A percentile compares a stretch with the other conserved stretches of the same genome.
Evolutionary conservation across 1,284 basidiomycete genomes (phyloP).

Genomic region (Singerocomus rubriflavus): DNA sequence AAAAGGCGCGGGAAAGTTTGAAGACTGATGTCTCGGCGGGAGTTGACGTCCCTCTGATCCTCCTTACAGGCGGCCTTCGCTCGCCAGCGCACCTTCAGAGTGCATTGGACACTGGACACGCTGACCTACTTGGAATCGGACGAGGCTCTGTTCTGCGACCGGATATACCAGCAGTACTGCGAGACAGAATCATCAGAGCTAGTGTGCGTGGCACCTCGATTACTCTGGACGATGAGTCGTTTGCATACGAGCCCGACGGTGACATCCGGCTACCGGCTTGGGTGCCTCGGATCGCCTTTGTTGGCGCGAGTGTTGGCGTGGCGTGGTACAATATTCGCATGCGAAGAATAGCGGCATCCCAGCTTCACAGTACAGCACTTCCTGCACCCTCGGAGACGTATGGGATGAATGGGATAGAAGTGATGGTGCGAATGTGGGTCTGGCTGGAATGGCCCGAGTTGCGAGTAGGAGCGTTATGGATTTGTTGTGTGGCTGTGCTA

Average conservation of each 20-base stretch:
- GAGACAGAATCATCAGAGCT: slow-evolving; percentile 11
- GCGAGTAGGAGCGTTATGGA: background rate
- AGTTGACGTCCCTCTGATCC: slow-evolving; percentile 52
- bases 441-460: slow-evolving; percentile 32
- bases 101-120: slow-evolving; percentile 52
- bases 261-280: slow-evolving; percentile 24
- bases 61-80: slow-evolving; percentile 80
- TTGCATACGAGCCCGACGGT: slow-evolving; percentile 40
- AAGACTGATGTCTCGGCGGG: slow-evolving; percentile 33
- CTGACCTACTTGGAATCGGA: slow-evolving; percentile 79
- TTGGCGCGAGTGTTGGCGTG: slow-evolving; percentile 53
- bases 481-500: slow-evolving; percentile 5
- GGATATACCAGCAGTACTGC: slow-evolving; percentile 49
- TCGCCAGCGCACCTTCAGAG: slow-evolving; percentile 57
- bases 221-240: slow-evolving; percentile 30
- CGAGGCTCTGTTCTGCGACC: slow-evolving; percentile 66
- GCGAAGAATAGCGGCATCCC: slow-evolving; percentile 42
- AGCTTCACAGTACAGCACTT: slow-evolving; percentile 2
- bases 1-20: slow-evolving; percentile 46
- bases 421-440: slow-evolving; percentile 43
- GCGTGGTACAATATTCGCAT: slow-evolving; percentile 63
- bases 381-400: slow-evolving; percentile 27
- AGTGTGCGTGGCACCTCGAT: slow-evolving; percentile 12
- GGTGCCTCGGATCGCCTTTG: slow-evolving; percentile 45
- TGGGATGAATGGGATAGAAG: slow-evolving; percentile 35